These are phyloP conservation scores for Mesostigma viride DNA, from an alignment of 139 green algal species.

Conservation along the genomic window DNA sequence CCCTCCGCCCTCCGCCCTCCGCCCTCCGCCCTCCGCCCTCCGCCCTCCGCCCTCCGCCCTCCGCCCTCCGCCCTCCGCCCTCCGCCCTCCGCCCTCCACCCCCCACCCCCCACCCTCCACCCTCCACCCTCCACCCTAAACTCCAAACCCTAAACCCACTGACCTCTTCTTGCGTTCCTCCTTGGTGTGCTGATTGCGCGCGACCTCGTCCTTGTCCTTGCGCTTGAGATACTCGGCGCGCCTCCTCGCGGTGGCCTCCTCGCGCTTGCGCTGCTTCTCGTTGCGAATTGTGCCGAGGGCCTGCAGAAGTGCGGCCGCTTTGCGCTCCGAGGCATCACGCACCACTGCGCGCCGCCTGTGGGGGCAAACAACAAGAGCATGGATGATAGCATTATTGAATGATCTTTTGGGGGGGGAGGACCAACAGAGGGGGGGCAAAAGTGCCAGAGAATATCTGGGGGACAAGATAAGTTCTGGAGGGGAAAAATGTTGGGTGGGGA, in stretches of 20 bases:
- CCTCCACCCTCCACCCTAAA: too few species aligned
- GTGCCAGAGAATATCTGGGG: neutral
- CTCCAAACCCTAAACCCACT: too few species aligned
- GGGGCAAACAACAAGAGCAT: neutral
- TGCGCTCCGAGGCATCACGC: conserved; percentile 55
- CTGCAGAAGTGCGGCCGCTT: conserved; percentile 58
- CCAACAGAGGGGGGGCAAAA: neutral
- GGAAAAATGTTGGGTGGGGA: neutral
- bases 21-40: too few species aligned
- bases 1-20: too few species aligned
- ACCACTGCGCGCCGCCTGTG: conserved; percentile 56
- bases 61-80: too few species aligned
- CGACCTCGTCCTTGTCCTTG: conserved; percentile 42
- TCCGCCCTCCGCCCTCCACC: too few species aligned
- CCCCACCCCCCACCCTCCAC: too few species aligned
- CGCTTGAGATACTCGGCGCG: conserved; percentile 37
- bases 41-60: too few species aligned
- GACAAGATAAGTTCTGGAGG: neutral
- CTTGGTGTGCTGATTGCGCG: conserved; percentile 27
- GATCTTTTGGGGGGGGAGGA: neutral
- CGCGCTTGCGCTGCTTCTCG: conserved; percentile 55
- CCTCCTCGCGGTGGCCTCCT: conserved; percentile 38
- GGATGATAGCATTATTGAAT: neutral
- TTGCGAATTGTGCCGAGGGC: conserved; percentile 93
- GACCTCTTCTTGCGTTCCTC: conserved; percentile 58